Evolutionary conservation across 768 basidiomycete species (phyloP).

Genomic region (Lactifluus rugatus): DNA sequence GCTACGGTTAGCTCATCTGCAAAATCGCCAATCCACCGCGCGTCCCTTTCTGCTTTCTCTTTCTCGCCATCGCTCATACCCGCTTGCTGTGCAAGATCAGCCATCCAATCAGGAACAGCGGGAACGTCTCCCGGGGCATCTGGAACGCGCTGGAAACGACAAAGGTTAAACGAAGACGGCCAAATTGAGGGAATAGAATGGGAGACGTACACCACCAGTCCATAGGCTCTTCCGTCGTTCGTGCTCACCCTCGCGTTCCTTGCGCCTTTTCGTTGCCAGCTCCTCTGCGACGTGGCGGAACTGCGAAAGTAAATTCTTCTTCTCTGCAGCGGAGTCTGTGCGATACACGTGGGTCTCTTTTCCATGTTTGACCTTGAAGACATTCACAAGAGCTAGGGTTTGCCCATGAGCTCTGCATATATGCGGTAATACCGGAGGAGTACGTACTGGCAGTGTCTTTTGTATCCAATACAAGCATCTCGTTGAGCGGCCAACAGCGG

Average conservation of each 20-base stretch:
- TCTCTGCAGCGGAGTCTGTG: slow-evolving; percentile 71
- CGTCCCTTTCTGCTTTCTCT: slow-evolving; percentile 71
- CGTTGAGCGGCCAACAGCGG: slow-evolving; percentile 84
- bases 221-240: slow-evolving; percentile 76
- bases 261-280: slow-evolving; percentile 74
- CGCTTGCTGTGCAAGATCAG: slow-evolving; percentile 50
- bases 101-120: slow-evolving; percentile 68
- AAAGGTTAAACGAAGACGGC: not conserved
- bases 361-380: slow-evolving; percentile 87
- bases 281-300: slow-evolving; percentile 94
- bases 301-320: slow-evolving; percentile 73
- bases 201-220: slow-evolving; percentile 36
- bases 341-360: slow-evolving; percentile 95
- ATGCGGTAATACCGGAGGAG: not conserved
- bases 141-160: slow-evolving; percentile 26
- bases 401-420: not conserved
- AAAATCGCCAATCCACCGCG: slow-evolving; percentile 84
- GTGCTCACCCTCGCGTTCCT: slow-evolving; percentile 90
- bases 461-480: slow-evolving; percentile 91
- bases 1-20: slow-evolving; percentile 86
- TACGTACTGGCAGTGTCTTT: slow-evolving; percentile 80
- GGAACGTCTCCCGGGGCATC: slow-evolving; percentile 34
- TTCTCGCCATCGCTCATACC: slow-evolving; percentile 50
- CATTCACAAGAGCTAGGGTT: slow-evolving; percentile 71
- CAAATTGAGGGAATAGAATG: not conserved